phyloP scores from a whole-genome alignment of 352 stramenopile species.

The Blastocystis sp. region DNA sequence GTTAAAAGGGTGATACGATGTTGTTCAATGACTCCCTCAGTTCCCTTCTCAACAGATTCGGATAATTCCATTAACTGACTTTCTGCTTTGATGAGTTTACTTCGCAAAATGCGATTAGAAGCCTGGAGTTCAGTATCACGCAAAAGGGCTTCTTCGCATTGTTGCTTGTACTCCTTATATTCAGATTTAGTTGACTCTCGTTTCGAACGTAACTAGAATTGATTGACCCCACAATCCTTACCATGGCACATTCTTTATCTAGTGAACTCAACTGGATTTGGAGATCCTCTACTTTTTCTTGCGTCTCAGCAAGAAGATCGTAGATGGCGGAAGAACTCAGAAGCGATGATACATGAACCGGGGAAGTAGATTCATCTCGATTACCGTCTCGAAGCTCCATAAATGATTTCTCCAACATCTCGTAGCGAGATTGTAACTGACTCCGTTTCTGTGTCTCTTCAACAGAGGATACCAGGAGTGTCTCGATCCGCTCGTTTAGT shows the following conservation, averaged over 20 bases:
- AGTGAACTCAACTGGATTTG: background rate
- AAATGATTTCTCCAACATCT: conserved; percentile 1
- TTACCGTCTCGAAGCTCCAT: background rate
- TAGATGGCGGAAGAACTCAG: background rate
- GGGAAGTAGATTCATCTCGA: background rate
- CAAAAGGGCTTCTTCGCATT: background rate
- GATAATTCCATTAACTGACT: background rate
- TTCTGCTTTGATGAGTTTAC: background rate
- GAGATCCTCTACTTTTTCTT: conserved; percentile 12
- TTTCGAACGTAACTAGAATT: background rate
- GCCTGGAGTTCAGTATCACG: conserved; percentile 1
- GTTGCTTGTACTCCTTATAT: background rate
- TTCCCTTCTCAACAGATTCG: background rate
- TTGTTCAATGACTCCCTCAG: background rate
- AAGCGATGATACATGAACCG: background rate
- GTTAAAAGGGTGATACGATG: too few species aligned
- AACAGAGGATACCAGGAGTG: conserved; percentile 2
- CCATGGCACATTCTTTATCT: background rate
- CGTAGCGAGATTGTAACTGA: background rate
- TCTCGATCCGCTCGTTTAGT: conserved; percentile 23
- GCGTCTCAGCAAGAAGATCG: background rate
- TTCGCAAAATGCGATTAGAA: background rate
- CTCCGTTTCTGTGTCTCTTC: conserved; percentile 19
- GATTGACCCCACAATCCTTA: background rate
- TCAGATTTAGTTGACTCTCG: background rate